Base-by-base conservation (phyloP, 257 asterid genomes). In the Coffea eugenioides region DNA sequence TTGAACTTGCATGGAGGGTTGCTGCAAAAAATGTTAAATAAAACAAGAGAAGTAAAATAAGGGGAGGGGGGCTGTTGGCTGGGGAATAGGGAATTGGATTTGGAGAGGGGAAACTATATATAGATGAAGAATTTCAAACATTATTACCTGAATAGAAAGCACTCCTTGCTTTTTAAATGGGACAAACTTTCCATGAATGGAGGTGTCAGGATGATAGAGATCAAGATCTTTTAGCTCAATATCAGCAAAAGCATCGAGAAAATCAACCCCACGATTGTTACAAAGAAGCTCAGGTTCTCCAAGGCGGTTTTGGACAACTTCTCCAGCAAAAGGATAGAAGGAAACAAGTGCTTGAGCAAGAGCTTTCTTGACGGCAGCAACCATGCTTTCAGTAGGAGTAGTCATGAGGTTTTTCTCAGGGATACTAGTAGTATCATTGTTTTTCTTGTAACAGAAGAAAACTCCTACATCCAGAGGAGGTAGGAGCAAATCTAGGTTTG, bases 191-290 rank as follows among this genome's bases (percentile, higher is more conserved):
- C 69, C 89, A 41, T 86, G 80, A 74, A 90, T 75, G 21, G 85
- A 86, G 0, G 7, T 20, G 54, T 88, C 90, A 0, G 93, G 90
- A 18, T 75, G 83, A 25, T 83, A 68, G 48, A 90, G 75, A 59
- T 90, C 91, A 0, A 89, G 18, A 54, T 84, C 65, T 36, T 71
- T 80, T 4, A 90, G 89, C 75, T 88, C 89, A 8, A 81, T 73
- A 16, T 85, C 90, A 27, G 86, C 88, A 76, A 51, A 86, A 66
- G 91, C 91, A 65, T 88, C 83, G 0, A 73, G 39, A 4, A 86
- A 90, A 43, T 89, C 95, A 31, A 89, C 93, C 2, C 95, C 93
- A 0, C 88, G 87, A 76, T 90, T 90, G 88, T 86, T 90, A 88
- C 93, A 90, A 0, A 83, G 85, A 15, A 90, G 79, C 86, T 89